Conservation (phyloP, 331 rosid species). For the Arachis monticola region DNA sequence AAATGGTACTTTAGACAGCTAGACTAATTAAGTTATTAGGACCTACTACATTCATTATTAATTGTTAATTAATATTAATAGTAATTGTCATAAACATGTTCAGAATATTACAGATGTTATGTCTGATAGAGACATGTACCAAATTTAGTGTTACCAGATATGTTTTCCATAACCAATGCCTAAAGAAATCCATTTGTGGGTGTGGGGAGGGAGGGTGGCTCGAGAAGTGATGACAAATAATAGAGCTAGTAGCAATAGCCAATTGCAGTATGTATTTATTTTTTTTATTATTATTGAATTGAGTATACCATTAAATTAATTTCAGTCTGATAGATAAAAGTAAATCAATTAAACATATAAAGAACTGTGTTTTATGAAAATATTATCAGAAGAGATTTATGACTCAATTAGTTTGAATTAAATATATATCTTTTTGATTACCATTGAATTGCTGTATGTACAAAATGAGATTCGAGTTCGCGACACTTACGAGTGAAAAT, state of each 20-base stretch:
- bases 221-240: constrained; percentile 44
- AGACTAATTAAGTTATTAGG: constrained; percentile 6
- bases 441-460: too few species aligned
- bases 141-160: constrained; percentile 29
- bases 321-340: too few species aligned
- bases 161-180: constrained; percentile 22
- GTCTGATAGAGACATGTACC: constrained; percentile 45
- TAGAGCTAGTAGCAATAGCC: constrained; percentile 3
- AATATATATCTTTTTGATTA: too few species aligned
- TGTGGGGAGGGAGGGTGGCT: constrained; percentile 34
- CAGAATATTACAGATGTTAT: not conserved
- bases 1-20: constrained; percentile 32
- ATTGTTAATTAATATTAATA: not conserved
- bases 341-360: too few species aligned
- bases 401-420: too few species aligned
- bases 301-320: too few species aligned
- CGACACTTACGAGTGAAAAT: too few species aligned
- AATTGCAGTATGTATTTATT: not conserved
- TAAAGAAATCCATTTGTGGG: constrained; percentile 15
- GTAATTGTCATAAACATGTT: not conserved
- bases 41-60: not conserved
- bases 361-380: too few species aligned
- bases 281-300: too few species aligned
- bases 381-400: too few species aligned
- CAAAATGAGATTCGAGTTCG: too few species aligned